A percentile compares a stretch with the other conserved stretches of the same genome.
These are phyloP conservation scores for Agastache rugosa DNA, from an alignment of 257 asterid genomes.

Conservation along the genomic window DNA sequence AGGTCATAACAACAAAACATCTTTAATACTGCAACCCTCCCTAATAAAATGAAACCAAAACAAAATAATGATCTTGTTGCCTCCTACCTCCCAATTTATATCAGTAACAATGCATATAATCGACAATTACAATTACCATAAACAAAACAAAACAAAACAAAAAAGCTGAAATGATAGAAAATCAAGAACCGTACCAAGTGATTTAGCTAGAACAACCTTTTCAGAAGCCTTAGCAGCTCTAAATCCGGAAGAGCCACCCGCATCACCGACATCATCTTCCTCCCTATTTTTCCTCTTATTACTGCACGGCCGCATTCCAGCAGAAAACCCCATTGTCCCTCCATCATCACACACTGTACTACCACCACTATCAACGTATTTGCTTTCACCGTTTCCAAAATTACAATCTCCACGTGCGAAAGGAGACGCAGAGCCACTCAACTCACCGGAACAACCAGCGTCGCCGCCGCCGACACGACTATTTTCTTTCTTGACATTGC, in stretches of 20 bases:
- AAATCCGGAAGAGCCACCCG: slow-evolving; percentile 40
- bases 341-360: slow-evolving; percentile 24
- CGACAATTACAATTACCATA: not conserved
- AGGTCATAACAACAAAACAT: not conserved
- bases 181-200: slow-evolving; percentile 48
- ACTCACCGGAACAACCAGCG: slow-evolving; percentile 25
- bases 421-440: slow-evolving; percentile 37
- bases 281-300: slow-evolving; percentile 70
- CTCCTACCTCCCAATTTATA: not conserved
- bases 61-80: not conserved
- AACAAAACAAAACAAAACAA: not conserved
- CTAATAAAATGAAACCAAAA: not conserved
- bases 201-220: slow-evolving; percentile 41
- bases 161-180: not conserved
- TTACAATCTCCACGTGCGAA: slow-evolving; percentile 41
- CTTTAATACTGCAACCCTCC: not conserved
- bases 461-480: slow-evolving; percentile 17
- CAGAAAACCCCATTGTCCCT: slow-evolving; percentile 32
- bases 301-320: slow-evolving; percentile 48
- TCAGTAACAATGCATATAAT: slow-evolving; percentile 13
- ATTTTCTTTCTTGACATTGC: slow-evolving; percentile 30
- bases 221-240: slow-evolving; percentile 42
- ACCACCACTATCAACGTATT: slow-evolving; percentile 28
- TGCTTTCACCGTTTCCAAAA: slow-evolving; percentile 29
- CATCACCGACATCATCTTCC: slow-evolving; percentile 28